Evolutionary conservation across 129 eudicot species (phyloP).

Genomic region (Tagetes erecta): DNA sequence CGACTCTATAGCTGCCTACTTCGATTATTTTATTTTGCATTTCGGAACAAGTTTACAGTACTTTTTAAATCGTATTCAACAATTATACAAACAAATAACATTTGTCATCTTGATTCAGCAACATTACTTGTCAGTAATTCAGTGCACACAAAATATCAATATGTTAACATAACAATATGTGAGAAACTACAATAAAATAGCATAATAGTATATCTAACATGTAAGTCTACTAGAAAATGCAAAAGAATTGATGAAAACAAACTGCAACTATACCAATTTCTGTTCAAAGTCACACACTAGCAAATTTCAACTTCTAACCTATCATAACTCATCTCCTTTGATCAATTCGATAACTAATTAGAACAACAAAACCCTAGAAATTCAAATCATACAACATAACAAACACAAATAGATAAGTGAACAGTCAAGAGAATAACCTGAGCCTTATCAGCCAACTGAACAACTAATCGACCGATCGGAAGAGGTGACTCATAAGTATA

Average conservation of each 20-base stretch:
- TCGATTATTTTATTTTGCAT: not conserved
- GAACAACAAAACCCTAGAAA: slow-evolving; percentile 28
- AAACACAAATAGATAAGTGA: not conserved
- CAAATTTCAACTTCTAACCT: not conserved
- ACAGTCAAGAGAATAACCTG: slow-evolving; percentile 48
- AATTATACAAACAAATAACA: not conserved
- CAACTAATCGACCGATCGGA: slow-evolving; percentile 93
- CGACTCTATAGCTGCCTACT: slow-evolving; percentile 25
- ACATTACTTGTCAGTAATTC: not conserved
- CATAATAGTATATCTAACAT: not conserved
- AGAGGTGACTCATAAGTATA: slow-evolving; percentile 81
- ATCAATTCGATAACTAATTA: not conserved
- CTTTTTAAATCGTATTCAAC: not conserved
- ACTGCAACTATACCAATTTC: not conserved
- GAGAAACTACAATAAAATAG: not conserved
- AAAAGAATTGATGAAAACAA: not conserved
- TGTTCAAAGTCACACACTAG: not conserved
- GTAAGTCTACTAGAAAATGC: not conserved
- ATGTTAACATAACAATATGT: not conserved
- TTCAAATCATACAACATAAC: not conserved
- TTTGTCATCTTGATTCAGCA: not conserved
- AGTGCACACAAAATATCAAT: not conserved
- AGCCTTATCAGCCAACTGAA: slow-evolving; percentile 98
- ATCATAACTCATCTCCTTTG: not conserved
- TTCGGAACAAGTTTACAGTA: not conserved